Evolutionary conservation across 2,329 filamentous ascomycete species (phyloP).

Genomic region (Scolecobasidium constrictum): DNA sequence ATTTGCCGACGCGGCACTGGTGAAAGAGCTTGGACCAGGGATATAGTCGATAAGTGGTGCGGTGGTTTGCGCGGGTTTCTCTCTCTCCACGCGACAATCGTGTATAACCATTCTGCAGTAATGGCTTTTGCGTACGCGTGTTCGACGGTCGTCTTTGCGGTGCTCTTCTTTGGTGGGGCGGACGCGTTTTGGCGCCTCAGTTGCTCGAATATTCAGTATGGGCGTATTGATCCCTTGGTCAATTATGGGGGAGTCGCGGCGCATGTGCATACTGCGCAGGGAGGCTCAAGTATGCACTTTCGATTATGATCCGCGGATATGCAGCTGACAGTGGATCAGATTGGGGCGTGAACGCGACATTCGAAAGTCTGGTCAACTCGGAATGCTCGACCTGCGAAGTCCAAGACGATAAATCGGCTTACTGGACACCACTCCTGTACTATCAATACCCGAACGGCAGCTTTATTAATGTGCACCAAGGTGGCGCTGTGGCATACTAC

Average conservation of each 20-base stretch:
- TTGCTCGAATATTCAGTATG: conserved; percentile 22
- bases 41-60: too few relatives aligned
- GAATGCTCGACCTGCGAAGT: conserved; percentile 21
- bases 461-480: conserved; percentile 19
- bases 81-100: too few relatives aligned
- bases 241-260: conserved; percentile 20
- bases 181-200: conserved; percentile 23
- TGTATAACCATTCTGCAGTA: too few relatives aligned
- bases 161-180: not conserved
- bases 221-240: conserved; percentile 25
- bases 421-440: conserved; percentile 26
- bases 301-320: not conserved
- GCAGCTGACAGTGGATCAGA: conserved; percentile 9
- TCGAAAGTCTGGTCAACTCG: conserved; percentile 13
- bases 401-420: conserved; percentile 23
- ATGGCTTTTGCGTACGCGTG: too few relatives aligned
- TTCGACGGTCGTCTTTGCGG: too few relatives aligned
- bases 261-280: conserved; percentile 23
- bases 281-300: conserved; percentile 18
- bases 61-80: too few relatives aligned
- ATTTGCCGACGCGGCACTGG: too few relatives aligned
- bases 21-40: too few relatives aligned
- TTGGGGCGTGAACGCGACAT: conserved; percentile 15
- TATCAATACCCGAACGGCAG: conserved; percentile 23
- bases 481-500: conserved; percentile 19